A percentile compares a stretch with the other conserved stretches of the same genome.
Conservation (phyloP, 2,329 filamentous ascomycete genomes). For the Sporothrix luriei region DNA sequence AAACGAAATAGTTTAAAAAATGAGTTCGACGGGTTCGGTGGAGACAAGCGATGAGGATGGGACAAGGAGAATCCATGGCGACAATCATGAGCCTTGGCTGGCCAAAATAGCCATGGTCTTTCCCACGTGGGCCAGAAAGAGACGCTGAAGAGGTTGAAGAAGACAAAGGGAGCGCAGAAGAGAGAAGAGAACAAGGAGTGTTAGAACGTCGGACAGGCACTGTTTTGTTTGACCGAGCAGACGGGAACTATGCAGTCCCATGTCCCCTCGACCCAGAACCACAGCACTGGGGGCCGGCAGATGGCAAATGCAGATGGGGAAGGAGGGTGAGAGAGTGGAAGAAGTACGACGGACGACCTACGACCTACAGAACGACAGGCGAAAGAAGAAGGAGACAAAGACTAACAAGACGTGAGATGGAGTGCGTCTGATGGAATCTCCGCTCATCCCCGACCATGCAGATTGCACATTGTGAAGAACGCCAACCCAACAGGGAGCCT, state of each 20-base stretch:
- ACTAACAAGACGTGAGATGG: not conserved
- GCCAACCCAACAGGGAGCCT: not conserved
- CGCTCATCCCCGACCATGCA: not conserved
- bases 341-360: not conserved
- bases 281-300: constrained; percentile 13
- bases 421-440: constrained; percentile 10
- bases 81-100: not conserved
- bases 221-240: constrained; percentile 9
- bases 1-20: not conserved
- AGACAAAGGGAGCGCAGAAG: not conserved
- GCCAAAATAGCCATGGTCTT: constrained; percentile 1
- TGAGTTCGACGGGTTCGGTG: not conserved
- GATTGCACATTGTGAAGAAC: not conserved
- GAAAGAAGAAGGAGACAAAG: not conserved
- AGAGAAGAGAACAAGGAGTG: not conserved
- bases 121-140: not conserved
- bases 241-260: not conserved
- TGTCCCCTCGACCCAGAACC: not conserved
- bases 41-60: not conserved
- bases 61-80: not conserved
- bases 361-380: not conserved
- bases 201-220: not conserved
- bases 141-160: not conserved
- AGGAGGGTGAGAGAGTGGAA: not conserved
- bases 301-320: constrained; percentile 18